A percentile compares a stretch with the other conserved stretches of the same genome.
Evolutionary conservation across 2,329 filamentous ascomycete genomes (phyloP).

Genomic region (Apiospora malaysiana): DNA sequence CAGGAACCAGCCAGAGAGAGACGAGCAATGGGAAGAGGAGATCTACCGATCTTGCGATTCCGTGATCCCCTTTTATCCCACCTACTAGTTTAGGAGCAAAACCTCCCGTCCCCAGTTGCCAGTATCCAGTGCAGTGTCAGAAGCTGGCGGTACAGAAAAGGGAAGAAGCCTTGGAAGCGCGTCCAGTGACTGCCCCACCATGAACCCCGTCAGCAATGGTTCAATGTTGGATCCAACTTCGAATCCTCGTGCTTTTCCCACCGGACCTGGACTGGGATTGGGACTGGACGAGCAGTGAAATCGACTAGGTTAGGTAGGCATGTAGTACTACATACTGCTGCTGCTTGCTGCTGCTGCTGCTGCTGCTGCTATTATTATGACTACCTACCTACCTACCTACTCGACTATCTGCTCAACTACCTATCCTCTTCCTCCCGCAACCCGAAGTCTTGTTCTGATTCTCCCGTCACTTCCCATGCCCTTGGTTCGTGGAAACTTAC

Average conservation of each 20-base stretch:
- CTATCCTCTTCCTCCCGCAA: not conserved
- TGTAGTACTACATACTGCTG: not conserved
- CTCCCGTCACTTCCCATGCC: not conserved
- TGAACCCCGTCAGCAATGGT: slow-evolving; percentile 11
- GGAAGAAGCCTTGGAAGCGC: slow-evolving; percentile 7
- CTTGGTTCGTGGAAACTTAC: not conserved
- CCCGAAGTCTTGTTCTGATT: not conserved
- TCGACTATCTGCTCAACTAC: not conserved
- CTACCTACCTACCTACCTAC: not conserved
- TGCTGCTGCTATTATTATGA: not conserved
- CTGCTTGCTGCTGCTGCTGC: not conserved
- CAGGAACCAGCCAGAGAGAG: not conserved
- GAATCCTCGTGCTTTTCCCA: slow-evolving; percentile 7
- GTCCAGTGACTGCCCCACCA: slow-evolving; percentile 18
- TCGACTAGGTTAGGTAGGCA: no score
- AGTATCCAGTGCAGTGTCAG: not conserved
- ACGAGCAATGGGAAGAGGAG: not conserved
- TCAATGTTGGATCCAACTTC: slow-evolving; percentile 8
- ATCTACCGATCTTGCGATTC: slow-evolving; percentile 13
- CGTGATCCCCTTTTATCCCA: slow-evolving; percentile 14
- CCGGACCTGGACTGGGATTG: not conserved
- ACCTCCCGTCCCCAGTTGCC: not conserved
- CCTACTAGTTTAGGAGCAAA: slow-evolving; percentile 16
- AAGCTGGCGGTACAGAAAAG: slow-evolving; percentile 1
- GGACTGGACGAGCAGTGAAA: not conserved